Percentiles rank a stretch among this genome's conserved stretches.
These are phyloP conservation scores for Oligophagozyma castellii DNA, from an alignment of 1,139 yeast genomes.

Conservation along the genomic window DNA sequence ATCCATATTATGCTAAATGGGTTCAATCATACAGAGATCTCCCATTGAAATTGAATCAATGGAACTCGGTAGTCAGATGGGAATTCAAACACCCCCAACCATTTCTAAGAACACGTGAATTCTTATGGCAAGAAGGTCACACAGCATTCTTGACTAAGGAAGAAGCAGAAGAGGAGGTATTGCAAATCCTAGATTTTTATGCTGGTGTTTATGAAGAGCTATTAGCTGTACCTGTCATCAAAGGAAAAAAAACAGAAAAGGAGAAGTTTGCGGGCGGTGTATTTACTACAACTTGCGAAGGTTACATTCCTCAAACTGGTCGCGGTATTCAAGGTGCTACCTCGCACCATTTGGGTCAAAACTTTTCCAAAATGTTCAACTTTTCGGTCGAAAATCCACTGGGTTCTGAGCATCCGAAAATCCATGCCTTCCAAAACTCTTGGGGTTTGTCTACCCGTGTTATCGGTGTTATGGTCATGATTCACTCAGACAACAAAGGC, in stretches of 20 bases:
- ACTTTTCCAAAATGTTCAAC: slow-evolving; percentile 97
- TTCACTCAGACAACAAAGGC: slow-evolving; percentile 97
- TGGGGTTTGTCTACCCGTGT: slow-evolving; percentile 99
- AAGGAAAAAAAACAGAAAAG: slow-evolving; percentile 91
- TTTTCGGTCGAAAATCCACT: slow-evolving; percentile 91
- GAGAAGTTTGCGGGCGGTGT: slow-evolving; percentile 98
- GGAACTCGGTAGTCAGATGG: slow-evolving; percentile 99
- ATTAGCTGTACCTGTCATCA: slow-evolving; percentile 93
- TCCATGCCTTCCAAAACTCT: slow-evolving; percentile 89
- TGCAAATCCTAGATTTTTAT: slow-evolving; percentile 76
- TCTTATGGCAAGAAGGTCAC: slow-evolving; percentile 99
- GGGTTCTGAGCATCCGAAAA: slow-evolving; percentile 73
- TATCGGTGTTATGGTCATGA: slow-evolving; percentile 98
- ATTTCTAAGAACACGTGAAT: slow-evolving; percentile 95
- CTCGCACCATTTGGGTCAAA: slow-evolving; percentile 94
- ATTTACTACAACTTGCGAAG: slow-evolving; percentile 92
- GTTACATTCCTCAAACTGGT: slow-evolving; percentile 95
- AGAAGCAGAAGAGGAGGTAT: slow-evolving; percentile 73
- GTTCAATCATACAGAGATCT: slow-evolving; percentile 95
- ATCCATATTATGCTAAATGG: slow-evolving; percentile 99
- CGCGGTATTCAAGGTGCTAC: slow-evolving; percentile 99
- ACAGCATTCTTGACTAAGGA: slow-evolving; percentile 82
- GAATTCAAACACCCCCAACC: slow-evolving; percentile 99
- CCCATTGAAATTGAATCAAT: slow-evolving; percentile 91
- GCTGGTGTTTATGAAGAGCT: slow-evolving; percentile 76